These are phyloP conservation scores for Sporothrix humicola DNA, from an alignment of 2,329 filamentous ascomycete species.

Conservation along the genomic window DNA sequence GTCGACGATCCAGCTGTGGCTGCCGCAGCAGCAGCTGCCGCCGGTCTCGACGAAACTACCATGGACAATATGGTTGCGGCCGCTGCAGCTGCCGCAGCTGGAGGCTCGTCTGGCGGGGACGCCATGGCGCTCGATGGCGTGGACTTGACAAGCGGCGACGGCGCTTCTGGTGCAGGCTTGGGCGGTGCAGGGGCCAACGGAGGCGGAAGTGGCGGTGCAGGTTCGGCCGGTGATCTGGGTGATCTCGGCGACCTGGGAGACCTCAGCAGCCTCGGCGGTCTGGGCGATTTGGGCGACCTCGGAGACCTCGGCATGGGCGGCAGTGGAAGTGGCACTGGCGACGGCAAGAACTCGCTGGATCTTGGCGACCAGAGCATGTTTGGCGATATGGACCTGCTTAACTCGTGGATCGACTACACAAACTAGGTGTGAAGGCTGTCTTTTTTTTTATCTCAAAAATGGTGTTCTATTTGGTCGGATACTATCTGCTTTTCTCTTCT, in stretches of 20 bases:
- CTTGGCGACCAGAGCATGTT: conserved; percentile 40
- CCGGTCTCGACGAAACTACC: conserved; percentile 29
- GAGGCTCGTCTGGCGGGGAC: conserved; percentile 22
- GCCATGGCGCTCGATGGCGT: conserved; percentile 32
- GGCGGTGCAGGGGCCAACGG: not conserved
- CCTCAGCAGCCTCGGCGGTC: conserved; percentile 30
- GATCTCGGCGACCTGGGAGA: conserved; percentile 35
- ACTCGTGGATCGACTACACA: conserved; percentile 38
- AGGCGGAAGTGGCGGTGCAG: conserved; percentile 1
- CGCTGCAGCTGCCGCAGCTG: conserved; percentile 9
- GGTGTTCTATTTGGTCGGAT: not conserved
- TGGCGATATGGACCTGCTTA: conserved; percentile 39
- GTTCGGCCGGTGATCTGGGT: conserved; percentile 32
- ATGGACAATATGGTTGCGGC: conserved; percentile 35
- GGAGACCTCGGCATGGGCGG: conserved; percentile 31
- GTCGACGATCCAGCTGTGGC: conserved; percentile 19
- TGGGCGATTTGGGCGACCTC: conserved; percentile 35
- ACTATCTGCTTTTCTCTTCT: not conserved
- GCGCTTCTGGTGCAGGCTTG: not conserved
- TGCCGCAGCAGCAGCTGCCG: conserved; percentile 24
- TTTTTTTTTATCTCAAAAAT: not conserved
- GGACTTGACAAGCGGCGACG: conserved; percentile 11
- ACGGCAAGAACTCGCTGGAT: conserved; percentile 28
- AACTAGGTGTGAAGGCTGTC: not conserved
- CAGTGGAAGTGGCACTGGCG: conserved; percentile 22